These are phyloP conservation scores for Saksenaea oblongispora DNA, from an alignment of 371 early-diverging fungal genomes.

Conservation along the genomic window DNA sequence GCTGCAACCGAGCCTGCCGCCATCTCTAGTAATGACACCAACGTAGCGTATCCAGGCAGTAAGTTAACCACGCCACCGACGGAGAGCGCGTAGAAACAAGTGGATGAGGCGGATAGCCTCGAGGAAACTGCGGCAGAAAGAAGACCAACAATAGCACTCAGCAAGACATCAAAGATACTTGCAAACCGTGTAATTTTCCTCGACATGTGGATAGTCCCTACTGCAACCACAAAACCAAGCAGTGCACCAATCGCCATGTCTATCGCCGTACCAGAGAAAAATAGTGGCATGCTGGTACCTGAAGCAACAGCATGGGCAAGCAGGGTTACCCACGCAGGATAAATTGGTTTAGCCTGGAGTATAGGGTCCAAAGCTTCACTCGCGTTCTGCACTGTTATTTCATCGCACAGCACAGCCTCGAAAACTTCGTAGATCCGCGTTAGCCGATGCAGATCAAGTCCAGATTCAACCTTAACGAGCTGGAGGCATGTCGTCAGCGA, in stretches of 20 bases:
- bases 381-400: slow-evolving; percentile 54
- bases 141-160: slow-evolving; percentile 59
- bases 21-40: slow-evolving; percentile 73
- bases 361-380: slow-evolving; percentile 53
- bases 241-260: slow-evolving; percentile 51
- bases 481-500: slow-evolving; percentile 53
- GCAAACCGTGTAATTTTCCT: slow-evolving; percentile 58
- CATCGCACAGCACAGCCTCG: slow-evolving; percentile 49
- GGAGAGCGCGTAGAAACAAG: slow-evolving; percentile 62
- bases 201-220: slow-evolving; percentile 53
- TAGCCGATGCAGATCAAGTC: slow-evolving; percentile 57
- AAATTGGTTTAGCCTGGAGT: slow-evolving; percentile 33
- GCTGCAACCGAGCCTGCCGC: slow-evolving; percentile 75
- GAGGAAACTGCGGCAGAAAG: slow-evolving; percentile 40
- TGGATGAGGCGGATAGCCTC: slow-evolving; percentile 19
- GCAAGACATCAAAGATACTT: slow-evolving; percentile 61
- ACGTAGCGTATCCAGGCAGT: slow-evolving; percentile 68
- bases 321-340: slow-evolving; percentile 51
- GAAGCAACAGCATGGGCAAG: slow-evolving; percentile 57
- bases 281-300: slow-evolving; percentile 57
- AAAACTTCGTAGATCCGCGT: slow-evolving; percentile 57
- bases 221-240: slow-evolving; percentile 48
- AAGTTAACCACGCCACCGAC: slow-evolving; percentile 63
- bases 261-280: slow-evolving; percentile 57
- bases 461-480: slow-evolving; percentile 52